Conservation (phyloP, 768 basidiomycete genomes). For the Calocera cornea region DNA sequence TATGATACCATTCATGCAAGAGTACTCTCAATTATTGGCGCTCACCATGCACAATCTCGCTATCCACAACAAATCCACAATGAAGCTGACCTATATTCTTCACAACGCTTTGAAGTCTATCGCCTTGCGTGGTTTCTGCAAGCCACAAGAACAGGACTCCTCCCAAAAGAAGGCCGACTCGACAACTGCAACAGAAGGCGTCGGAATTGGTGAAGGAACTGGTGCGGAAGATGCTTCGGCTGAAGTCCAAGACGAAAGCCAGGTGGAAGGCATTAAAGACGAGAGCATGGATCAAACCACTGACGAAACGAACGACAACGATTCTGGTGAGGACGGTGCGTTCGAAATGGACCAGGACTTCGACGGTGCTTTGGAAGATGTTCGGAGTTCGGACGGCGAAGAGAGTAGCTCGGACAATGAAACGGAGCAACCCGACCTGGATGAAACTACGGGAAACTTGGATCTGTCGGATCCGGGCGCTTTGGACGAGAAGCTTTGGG, state of each 20-base stretch:
- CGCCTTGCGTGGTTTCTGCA: slow-evolving; percentile 82
- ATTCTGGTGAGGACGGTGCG: slow-evolving; percentile 53
- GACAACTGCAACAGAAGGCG: slow-evolving; percentile 46
- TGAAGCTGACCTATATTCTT: slow-evolving; percentile 73
- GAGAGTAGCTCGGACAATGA: slow-evolving; percentile 39
- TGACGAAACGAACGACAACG: slow-evolving; percentile 33
- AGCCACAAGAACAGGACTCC: slow-evolving; percentile 41
- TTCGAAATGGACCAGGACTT: slow-evolving; percentile 89
- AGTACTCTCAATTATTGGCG: slow-evolving; percentile 28
- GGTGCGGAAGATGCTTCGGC: slow-evolving; percentile 82
- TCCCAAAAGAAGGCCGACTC: slow-evolving; percentile 34
- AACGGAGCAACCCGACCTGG: slow-evolving; percentile 46
- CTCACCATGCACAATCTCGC: slow-evolving; percentile 27
- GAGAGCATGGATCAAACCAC: slow-evolving; percentile 29
- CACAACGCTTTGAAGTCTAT: slow-evolving; percentile 60
- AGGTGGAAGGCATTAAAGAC: slow-evolving; percentile 81
- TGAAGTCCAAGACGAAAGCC: slow-evolving; percentile 90
- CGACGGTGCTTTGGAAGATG: slow-evolving; percentile 72
- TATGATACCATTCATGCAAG: slow-evolving; percentile 58
- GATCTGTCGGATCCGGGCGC: slow-evolving; percentile 71
- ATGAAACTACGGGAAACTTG: slow-evolving; percentile 72
- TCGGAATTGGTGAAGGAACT: slow-evolving; percentile 77
- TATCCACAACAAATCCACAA: slow-evolving; percentile 58
- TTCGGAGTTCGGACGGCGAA: slow-evolving; percentile 38
- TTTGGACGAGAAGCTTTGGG: slow-evolving; percentile 96